Evolutionary conservation across 495 filamentous ascomycete genomes (phyloP).

Genomic region (Penicillium egyptiacum): DNA sequence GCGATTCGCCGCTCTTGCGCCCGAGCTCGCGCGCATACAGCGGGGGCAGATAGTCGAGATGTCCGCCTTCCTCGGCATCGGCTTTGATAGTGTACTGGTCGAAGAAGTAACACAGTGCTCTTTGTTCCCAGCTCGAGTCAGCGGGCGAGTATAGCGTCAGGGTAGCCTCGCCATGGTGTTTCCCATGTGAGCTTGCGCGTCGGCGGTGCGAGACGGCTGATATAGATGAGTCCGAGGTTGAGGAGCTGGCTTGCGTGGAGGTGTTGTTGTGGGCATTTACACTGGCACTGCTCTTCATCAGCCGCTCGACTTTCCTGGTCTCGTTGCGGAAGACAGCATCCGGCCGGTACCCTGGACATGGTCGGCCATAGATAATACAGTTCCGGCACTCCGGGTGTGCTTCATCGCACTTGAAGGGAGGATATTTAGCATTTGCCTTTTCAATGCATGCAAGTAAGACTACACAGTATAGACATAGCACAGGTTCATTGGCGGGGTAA

Average conservation of each 20-base stretch:
- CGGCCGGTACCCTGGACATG: conserved; percentile 46
- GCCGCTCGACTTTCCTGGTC: conserved; percentile 33
- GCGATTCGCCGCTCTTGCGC: conserved; percentile 8
- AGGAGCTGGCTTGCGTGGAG: background rate
- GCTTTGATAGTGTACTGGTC: conserved; percentile 40
- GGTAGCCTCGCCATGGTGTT: background rate
- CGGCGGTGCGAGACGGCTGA: conserved; percentile 1
- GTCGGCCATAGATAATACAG: conserved; percentile 41
- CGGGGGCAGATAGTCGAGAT: conserved; percentile 40
- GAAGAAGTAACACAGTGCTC: conserved; percentile 47
- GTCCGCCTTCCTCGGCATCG: conserved; percentile 26
- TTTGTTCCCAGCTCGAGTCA: conserved; percentile 43
- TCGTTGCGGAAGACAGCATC: conserved; percentile 45
- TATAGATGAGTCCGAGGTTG: background rate
- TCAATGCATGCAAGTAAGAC: background rate
- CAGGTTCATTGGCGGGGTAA: conserved; percentile 3
- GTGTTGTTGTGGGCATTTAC: conserved; percentile 6
- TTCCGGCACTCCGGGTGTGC: conserved; percentile 43
- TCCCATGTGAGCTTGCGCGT: background rate
- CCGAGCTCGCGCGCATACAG: conserved; percentile 35
- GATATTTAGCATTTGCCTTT: conserved; percentile 18
- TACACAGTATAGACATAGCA: conserved; percentile 1
- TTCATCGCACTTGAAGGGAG: conserved; percentile 44
- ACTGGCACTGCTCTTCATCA: conserved; percentile 25
- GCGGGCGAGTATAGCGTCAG: conserved; percentile 25